Evolutionary conservation across 331 rosid species (phyloP), one percentile per base, ranked within the genome.

Genomic region (Saraca asoca): DNA sequence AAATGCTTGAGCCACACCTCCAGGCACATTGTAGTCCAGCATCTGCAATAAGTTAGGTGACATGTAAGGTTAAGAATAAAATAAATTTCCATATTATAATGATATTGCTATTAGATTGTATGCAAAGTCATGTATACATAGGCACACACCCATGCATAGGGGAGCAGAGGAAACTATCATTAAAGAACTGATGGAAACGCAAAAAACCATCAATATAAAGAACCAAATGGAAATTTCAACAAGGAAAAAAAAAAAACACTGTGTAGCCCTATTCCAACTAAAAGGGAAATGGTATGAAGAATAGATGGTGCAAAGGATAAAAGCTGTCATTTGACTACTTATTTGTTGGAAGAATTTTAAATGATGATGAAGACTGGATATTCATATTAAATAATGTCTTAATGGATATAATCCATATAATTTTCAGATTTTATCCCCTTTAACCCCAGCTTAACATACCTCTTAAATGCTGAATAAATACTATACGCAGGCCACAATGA

Each of bases 1-100:
- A 58, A 15, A 56, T 66, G 33, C 50, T 43, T 8, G 68, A 63
- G 31, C 63, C 77, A 31, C 61, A 91, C 97, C 98, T 86, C 98
- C 97, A 0, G 90, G 96, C 57, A 93, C 98, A 81, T 83, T 90
- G 86, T 93, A 93, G 78, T 93, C 97, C 86, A 93, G 82, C 98
- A 93, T 93, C 98, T 93, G 96, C 67, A 78, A 78, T 7, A 35
- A 57, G 45, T 20, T 19, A 63, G 6, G 77, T 33, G 10, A 66
- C 48, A 77, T 24, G 68, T 80, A 41, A 83, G 79, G 37, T 34
- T 19, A 65, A 54, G 34, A 41, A 11, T 66, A 62, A 71, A 29
- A 43, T 37, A 7, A 15, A 62, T 24, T 24, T 3, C 3, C 31
- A 1, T 24, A 24, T 24, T 24, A 1, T 24, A 24, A 24, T 24